phyloP scores from a whole-genome alignment of 495 filamentous ascomycete genomes.

The Xylaria cubensis region DNA sequence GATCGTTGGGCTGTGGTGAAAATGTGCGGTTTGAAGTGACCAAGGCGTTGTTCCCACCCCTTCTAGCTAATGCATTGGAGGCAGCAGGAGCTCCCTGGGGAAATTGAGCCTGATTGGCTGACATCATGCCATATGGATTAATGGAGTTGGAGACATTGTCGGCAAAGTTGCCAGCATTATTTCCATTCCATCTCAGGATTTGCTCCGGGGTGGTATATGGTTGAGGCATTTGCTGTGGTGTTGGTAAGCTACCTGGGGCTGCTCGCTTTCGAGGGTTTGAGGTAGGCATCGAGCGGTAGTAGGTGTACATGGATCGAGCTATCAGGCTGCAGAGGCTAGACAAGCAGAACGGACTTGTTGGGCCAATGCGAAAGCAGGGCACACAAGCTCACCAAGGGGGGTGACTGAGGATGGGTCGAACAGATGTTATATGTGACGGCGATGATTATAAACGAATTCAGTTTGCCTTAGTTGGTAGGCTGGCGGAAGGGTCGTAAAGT shows the following conservation, averaged over 20 bases:
- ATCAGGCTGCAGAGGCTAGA: constrained; percentile 1
- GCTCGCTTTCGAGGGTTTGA: constrained; percentile 73
- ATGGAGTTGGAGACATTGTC: constrained; percentile 42
- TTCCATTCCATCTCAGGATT: constrained; percentile 50
- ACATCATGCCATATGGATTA: constrained; percentile 51
- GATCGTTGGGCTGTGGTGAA: constrained; percentile 52
- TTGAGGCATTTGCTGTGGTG: constrained; percentile 55
- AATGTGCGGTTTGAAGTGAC: constrained; percentile 51
- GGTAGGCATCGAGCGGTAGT: constrained; percentile 51
- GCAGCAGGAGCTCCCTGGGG: constrained; percentile 43
- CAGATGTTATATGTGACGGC: not conserved
- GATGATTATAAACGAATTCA: not conserved
- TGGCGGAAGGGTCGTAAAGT: not conserved
- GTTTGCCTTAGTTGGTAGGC: not conserved
- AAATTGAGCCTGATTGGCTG: constrained; percentile 48
- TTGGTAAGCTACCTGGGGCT: constrained; percentile 68
- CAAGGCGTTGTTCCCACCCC: constrained; percentile 69
- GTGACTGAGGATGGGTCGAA: not conserved
- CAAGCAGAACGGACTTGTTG: not conserved
- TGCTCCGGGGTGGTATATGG: constrained; percentile 48
- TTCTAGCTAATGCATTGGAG: constrained; percentile 71
- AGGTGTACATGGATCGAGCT: constrained; percentile 41
- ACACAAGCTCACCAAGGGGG: not conserved
- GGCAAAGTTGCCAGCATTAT: constrained; percentile 40
- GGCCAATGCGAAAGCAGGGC: constrained; percentile 3